Evolutionary conservation across 1,139 yeast genomes (phyloP), one percentile per base, ranked within the genome.

Genomic region (Zygosaccharomyces sapae): DNA sequence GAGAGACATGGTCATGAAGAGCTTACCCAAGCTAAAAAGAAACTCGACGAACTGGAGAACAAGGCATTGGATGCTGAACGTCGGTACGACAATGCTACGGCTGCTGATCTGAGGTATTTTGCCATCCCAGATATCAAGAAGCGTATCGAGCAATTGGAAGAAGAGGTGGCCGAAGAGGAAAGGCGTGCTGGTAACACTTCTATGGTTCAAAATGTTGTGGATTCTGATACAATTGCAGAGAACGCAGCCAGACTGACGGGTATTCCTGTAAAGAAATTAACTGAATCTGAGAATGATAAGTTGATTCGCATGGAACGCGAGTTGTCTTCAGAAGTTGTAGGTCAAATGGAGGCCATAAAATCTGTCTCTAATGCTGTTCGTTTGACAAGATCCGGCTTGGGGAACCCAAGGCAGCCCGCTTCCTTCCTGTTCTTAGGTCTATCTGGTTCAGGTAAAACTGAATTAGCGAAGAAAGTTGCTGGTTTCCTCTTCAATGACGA

Each of bases 381-480:
- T 70, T 76, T 92, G 59, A 82, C 90, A 33, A 80, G 98, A 65
- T 89, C 97, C n/a, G 98, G 98, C 20, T 75, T 92, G 56, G 86
- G 96, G 25, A 90, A 92, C 67, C 97, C 98, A 47, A 80, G 88
- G 67, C 95, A 94, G 59, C 98, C 98, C 10, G 90, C 98, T 1
- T 87, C 96, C 18, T 92, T 92, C 77, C 66, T 92, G 63, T 94
- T 94, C 76, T 75, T 94, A 55, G 99, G 99, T 55, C 79, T 90
- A 54, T 86, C 96, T 9, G 99, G 98, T 60, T 87, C 97, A 3
- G 99, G 99, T 77, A 92, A 92, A 75, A 94, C 99, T 8, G 97
- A 92, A 68, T 76, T 92, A 59, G 97, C 98, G 29, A 92, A 92
- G 77, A 90, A 89, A 63, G 78, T 94, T 20, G 97, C 98, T 3